A percentile compares a stretch with the other conserved stretches of the same genome.
These are phyloP conservation scores for Carallia pectinifolia DNA, from an alignment of 345 rosid genomes.

Conservation along the genomic window DNA sequence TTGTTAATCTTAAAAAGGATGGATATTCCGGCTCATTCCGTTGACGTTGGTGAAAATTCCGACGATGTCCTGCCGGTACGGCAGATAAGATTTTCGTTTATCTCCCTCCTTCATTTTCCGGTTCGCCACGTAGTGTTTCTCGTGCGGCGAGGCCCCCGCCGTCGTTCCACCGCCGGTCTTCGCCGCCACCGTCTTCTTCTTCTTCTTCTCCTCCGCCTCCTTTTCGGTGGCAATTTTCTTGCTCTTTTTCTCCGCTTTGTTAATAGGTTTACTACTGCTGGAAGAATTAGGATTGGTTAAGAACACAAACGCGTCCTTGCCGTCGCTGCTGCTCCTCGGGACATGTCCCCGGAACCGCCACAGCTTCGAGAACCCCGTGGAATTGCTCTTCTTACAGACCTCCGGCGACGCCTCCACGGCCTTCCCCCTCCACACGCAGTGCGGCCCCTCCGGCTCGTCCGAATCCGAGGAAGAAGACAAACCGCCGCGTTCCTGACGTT, in stretches of 20 bases:
- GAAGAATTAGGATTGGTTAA: slow-evolving; percentile 16
- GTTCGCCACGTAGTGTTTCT: slow-evolving; percentile 48
- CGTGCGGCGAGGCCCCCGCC: slow-evolving; percentile 47
- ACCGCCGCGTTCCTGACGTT: background rate
- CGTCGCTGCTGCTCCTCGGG: slow-evolving; percentile 47
- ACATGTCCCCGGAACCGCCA: slow-evolving; percentile 44
- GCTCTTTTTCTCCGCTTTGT: background rate
- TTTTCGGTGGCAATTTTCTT: background rate
- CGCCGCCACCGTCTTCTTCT: slow-evolving; percentile 6
- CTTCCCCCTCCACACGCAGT: slow-evolving; percentile 43
- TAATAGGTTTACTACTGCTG: background rate
- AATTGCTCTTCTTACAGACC: slow-evolving; percentile 49
- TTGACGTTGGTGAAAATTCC: slow-evolving; percentile 67
- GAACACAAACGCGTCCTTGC: slow-evolving; percentile 50
- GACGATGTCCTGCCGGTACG: slow-evolving; percentile 53
- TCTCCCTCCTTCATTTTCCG: slow-evolving; percentile 45
- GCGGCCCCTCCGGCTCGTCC: slow-evolving; percentile 29
- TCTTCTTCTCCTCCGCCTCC: slow-evolving; percentile 1
- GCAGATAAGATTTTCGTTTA: slow-evolving; percentile 58
- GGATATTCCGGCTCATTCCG: slow-evolving; percentile 65
- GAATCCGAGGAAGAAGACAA: slow-evolving; percentile 21
- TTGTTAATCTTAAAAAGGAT: slow-evolving; percentile 44
- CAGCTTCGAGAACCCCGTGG: slow-evolving; percentile 56
- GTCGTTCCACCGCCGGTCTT: slow-evolving; percentile 23
- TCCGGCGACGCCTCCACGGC: slow-evolving; percentile 27